Percentiles rank a stretch among this genome's conserved stretches.
Conservation (phyloP, 768 basidiomycete genomes). For the Thelephora ganbajun region DNA sequence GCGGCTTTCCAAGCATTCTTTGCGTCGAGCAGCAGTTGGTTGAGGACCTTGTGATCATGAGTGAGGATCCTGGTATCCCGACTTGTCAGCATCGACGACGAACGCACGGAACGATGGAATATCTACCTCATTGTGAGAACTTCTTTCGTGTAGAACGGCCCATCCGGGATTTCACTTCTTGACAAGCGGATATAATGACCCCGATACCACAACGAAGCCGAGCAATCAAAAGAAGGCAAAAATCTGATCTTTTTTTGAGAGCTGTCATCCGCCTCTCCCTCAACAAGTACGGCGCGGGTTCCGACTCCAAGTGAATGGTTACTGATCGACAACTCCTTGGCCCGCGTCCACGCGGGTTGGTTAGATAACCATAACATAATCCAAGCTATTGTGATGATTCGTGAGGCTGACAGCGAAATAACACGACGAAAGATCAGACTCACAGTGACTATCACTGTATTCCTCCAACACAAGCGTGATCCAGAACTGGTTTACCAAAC, state of each 20-base stretch:
- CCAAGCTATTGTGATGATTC: conserved; percentile 34
- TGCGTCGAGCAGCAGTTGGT: conserved; percentile 39
- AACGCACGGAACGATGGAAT: conserved; percentile 5
- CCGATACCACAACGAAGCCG: conserved; percentile 35
- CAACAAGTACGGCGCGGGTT: conserved; percentile 6
- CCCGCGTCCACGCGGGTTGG: conserved; percentile 45
- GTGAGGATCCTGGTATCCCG: conserved; percentile 31
- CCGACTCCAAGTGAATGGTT: conserved; percentile 27
- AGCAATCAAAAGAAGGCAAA: conserved; percentile 26
- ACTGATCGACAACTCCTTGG: conserved; percentile 29
- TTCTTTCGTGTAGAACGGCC: conserved; percentile 24
- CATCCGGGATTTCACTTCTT: conserved; percentile 20
- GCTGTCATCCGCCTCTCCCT: background rate
- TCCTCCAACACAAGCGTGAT: conserved; percentile 50
- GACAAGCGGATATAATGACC: conserved; percentile 16
- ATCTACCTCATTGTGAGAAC: conserved; percentile 27
- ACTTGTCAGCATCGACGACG: background rate
- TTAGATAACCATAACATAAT: conserved; percentile 56
- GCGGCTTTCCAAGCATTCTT: conserved; percentile 35
- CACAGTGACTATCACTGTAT: conserved; percentile 42
- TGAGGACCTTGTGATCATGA: conserved; percentile 30
- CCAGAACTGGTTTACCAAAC: conserved; percentile 37
- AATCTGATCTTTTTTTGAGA: conserved; percentile 18
- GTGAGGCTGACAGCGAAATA: conserved; percentile 1
- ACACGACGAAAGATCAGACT: conserved; percentile 11